Conservation (phyloP, 805 yeast genomes). For the Kluyveromyces nonfermentans region DNA sequence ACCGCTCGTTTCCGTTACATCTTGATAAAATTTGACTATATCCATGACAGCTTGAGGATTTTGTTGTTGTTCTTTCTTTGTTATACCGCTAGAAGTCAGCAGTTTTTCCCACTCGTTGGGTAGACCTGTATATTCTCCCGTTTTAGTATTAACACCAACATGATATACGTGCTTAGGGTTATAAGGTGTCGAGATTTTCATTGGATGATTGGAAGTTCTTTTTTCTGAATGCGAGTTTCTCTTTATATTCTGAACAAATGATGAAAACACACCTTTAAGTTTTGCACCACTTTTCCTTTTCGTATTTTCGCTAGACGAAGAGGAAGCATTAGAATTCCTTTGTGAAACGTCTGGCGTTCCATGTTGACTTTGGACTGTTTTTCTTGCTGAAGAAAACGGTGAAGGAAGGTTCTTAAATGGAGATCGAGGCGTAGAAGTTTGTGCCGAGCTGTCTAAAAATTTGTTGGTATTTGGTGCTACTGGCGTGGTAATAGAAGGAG, state of each 20-base stretch:
- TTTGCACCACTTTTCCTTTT: constrained; percentile 38
- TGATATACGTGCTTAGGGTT: constrained; percentile 87
- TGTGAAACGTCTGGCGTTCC: constrained; percentile 3
- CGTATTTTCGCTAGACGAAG: constrained; percentile 15
- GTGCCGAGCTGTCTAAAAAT: not conserved
- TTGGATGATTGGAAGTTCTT: constrained; percentile 32
- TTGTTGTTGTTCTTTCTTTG: constrained; percentile 77
- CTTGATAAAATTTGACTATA: constrained; percentile 78
- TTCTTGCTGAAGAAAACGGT: constrained; percentile 5
- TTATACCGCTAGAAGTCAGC: constrained; percentile 76
- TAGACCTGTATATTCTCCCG: constrained; percentile 84
- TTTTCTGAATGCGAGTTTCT: constrained; percentile 22
- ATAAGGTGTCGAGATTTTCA: constrained; percentile 82
- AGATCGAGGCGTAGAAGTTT: constrained; percentile 5
- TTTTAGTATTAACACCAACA: constrained; percentile 77
- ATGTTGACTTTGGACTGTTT: constrained; percentile 1
- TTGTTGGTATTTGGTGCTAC: not conserved
- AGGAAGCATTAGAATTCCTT: constrained; percentile 5
- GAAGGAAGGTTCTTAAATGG: constrained; percentile 5
- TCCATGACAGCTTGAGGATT: constrained; percentile 94
- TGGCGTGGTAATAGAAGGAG: not conserved
- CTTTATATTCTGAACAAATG: constrained; percentile 30
- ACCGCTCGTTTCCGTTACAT: constrained; percentile 35
- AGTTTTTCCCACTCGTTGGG: constrained; percentile 90
- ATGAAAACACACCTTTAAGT: constrained; percentile 51